These are phyloP conservation scores for Paracorniculantispora psalliotae DNA, from an alignment of 2,329 filamentous ascomycete genomes.

Conservation along the genomic window DNA sequence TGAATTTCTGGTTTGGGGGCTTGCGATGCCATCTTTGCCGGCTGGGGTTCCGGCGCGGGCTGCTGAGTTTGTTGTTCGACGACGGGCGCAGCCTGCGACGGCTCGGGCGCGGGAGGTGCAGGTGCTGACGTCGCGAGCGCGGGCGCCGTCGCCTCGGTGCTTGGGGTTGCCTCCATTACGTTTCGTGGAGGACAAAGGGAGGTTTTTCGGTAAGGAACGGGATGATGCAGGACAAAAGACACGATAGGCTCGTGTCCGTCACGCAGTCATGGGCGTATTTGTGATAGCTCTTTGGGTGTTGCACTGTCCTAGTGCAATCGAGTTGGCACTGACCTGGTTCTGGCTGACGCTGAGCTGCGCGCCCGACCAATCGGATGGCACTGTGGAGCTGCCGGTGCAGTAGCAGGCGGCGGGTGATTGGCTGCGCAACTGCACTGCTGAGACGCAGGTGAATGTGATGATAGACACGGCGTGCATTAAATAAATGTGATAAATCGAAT, in stretches of 20 bases:
- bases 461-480: background rate
- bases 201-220: background rate
- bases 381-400: background rate
- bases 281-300: background rate
- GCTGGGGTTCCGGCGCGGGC: background rate
- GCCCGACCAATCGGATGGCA: constrained; percentile 6
- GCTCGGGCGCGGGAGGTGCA: constrained; percentile 7
- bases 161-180: background rate
- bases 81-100: constrained; percentile 10
- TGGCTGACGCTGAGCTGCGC: background rate
- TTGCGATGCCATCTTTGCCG: background rate
- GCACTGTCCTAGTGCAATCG: background rate
- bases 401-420: background rate
- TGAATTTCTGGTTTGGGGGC: background rate
- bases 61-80: constrained; percentile 17
- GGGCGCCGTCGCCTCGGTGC: background rate
- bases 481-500: background rate
- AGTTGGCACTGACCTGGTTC: constrained; percentile 3
- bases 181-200: background rate
- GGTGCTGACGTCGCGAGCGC: background rate
- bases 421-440: background rate
- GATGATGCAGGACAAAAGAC: background rate
- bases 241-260: constrained; percentile 5
- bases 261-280: constrained; percentile 7
- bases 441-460: background rate